Evolutionary conservation across 2,329 filamentous ascomycete genomes (phyloP).

Genomic region (Fusarium albosuccineum): DNA sequence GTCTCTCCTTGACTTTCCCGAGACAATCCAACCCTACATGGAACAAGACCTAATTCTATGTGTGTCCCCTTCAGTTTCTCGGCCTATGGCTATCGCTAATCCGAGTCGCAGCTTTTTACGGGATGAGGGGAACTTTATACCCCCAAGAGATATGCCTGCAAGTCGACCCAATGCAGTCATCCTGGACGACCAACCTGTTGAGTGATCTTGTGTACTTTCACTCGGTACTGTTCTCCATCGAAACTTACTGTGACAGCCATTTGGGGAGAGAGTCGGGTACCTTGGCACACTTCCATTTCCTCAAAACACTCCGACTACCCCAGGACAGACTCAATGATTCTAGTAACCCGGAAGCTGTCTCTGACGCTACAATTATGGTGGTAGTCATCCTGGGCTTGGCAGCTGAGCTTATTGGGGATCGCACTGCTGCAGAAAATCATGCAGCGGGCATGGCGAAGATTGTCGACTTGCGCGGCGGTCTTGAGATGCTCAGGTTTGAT

Average conservation of each 20-base stretch:
- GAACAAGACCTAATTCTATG: constrained; percentile 30
- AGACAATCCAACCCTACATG: constrained; percentile 37
- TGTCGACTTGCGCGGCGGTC: constrained; percentile 33
- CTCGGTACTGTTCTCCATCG: constrained; percentile 27
- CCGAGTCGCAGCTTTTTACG: constrained; percentile 5
- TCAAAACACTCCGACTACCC: constrained; percentile 35
- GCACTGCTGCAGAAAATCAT: constrained; percentile 25
- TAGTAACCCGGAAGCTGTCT: background rate
- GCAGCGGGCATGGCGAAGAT: constrained; percentile 33
- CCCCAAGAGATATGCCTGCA: constrained; percentile 37
- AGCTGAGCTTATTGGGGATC: constrained; percentile 33
- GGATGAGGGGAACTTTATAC: constrained; percentile 32
- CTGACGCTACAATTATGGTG: constrained; percentile 39
- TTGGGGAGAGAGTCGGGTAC: constrained; percentile 6
- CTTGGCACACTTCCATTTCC: constrained; percentile 34
- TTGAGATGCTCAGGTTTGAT: constrained; percentile 31
- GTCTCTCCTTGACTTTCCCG: constrained; percentile 39
- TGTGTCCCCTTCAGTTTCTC: background rate
- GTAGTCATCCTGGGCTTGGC: constrained; percentile 25
- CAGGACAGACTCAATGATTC: constrained; percentile 27
- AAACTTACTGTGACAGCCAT: constrained; percentile 26
- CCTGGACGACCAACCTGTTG: constrained; percentile 34
- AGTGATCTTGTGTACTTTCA: constrained; percentile 36
- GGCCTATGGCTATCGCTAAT: background rate
- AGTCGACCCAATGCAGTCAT: constrained; percentile 21